These are phyloP conservation scores for Persicaria maculosa DNA, from an alignment of 148 eudicot genomes.

Conservation along the genomic window DNA sequence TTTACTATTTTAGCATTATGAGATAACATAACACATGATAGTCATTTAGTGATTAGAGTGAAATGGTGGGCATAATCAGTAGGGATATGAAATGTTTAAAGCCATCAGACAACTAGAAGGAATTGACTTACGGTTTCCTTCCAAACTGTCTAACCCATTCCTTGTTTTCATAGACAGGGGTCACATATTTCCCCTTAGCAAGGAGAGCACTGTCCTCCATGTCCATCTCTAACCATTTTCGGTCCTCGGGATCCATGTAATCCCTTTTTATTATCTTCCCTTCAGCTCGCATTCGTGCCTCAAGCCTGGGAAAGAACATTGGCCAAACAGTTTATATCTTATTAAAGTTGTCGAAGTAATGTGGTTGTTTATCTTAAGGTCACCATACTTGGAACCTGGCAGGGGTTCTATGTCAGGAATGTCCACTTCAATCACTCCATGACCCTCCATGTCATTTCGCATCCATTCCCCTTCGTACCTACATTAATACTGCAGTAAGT, in stretches of 20 bases:
- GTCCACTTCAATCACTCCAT: conserved; percentile 90
- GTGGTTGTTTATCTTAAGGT: background rate
- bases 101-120: conserved; percentile 12
- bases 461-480: conserved; percentile 99
- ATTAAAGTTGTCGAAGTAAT: background rate
- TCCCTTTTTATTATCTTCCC: conserved; percentile 79
- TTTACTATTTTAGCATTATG: background rate
- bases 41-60: background rate
- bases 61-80: background rate
- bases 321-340: background rate
- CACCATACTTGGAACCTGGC: conserved; percentile 81
- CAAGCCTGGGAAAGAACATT: conserved; percentile 53
- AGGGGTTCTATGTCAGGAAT: conserved; percentile 77
- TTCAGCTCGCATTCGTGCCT: conserved; percentile 83
- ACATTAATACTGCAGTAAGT: conserved; percentile 1
- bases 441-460: conserved; percentile 82
- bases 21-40: background rate
- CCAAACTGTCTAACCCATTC: conserved; percentile 64
- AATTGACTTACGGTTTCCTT: conserved; percentile 60
- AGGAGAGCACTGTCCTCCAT: conserved; percentile 69
- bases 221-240: conserved; percentile 89
- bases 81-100: background rate
- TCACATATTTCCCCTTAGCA: conserved; percentile 44
- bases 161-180: conserved; percentile 76
- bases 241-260: conserved; percentile 70